These are phyloP conservation scores for Vitis riparia DNA, from an alignment of 164 flowering plant species.

Conservation along the genomic window DNA sequence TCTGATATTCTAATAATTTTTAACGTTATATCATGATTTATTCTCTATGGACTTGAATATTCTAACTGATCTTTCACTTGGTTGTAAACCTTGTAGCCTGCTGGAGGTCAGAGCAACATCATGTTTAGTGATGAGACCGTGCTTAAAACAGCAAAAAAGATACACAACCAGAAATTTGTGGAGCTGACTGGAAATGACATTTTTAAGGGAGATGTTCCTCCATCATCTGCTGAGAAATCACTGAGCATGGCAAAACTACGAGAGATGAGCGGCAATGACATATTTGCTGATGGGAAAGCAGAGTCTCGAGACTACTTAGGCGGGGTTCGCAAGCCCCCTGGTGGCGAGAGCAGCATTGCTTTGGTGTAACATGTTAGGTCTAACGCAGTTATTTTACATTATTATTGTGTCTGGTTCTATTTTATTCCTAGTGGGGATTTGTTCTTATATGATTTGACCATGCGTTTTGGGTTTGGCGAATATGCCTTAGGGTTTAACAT, in stretches of 20 bases:
- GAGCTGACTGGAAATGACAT: constrained; percentile 91
- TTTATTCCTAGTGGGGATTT: constrained; percentile 16
- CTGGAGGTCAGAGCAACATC: constrained; percentile 55
- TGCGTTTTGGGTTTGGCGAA: constrained; percentile 25
- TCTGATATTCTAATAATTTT: no score
- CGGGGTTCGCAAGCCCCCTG: constrained; percentile 97
- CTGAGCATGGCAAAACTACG: constrained; percentile 78
- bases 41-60: no score
- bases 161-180: constrained; percentile 71
- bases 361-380: constrained; percentile 57
- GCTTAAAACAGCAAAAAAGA: constrained; percentile 79
- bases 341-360: constrained; percentile 97
- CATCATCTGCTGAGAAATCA: constrained; percentile 77
- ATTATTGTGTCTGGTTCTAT: constrained; percentile 13
- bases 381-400: constrained; percentile 20
- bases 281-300: constrained; percentile 87
- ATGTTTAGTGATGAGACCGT: constrained; percentile 54
- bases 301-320: constrained; percentile 77
- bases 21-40: no score
- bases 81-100: constrained; percentile 36
- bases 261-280: constrained; percentile 89
- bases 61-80: not conserved
- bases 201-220: constrained; percentile 76
- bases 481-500: constrained; percentile 29
- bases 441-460: constrained; percentile 27